A percentile compares a stretch with the other conserved stretches of the same genome.
These are phyloP conservation scores for Phaffia australis DNA, from an alignment of 768 basidiomycete genomes.

Conservation along the genomic window DNA sequence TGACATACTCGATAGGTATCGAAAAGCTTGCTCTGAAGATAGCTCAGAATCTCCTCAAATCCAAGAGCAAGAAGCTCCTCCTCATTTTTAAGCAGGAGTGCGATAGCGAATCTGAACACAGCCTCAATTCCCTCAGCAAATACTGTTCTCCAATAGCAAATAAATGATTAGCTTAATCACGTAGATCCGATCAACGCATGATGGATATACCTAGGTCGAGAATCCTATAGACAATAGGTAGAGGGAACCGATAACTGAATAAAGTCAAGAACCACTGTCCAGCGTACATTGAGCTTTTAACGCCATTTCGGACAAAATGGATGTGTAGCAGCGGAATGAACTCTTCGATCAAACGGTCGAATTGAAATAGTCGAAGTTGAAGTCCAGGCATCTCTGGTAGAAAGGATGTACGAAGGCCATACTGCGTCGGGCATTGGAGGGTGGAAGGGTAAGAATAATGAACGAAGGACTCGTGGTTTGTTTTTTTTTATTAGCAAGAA, in stretches of 20 bases:
- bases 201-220: conserved; percentile 40
- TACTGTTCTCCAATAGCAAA: conserved; percentile 54
- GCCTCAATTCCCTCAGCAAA: conserved; percentile 95
- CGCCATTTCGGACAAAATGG: conserved; percentile 83
- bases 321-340: conserved; percentile 81
- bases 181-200: background rate
- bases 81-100: conserved; percentile 79
- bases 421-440: conserved; percentile 35
- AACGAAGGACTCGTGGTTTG: background rate
- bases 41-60: conserved; percentile 81
- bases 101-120: conserved; percentile 86
- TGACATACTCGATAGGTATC: conserved; percentile 58
- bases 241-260: conserved; percentile 94
- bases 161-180: background rate
- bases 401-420: conserved; percentile 91
- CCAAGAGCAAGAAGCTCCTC: conserved; percentile 63
- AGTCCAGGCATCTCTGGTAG: conserved; percentile 98
- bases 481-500: too few species aligned
- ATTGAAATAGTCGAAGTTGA: conserved; percentile 79
- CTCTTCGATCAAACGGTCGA: conserved; percentile 89
- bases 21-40: conserved; percentile 68
- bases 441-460: background rate
- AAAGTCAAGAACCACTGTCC: conserved; percentile 98
- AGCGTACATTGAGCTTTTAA: conserved; percentile 97
- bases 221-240: conserved; percentile 89